A percentile compares a stretch with the other conserved stretches of the same genome.
Evolutionary conservation across 495 filamentous ascomycete species (phyloP).

Genomic region (Immersiella caudata): DNA sequence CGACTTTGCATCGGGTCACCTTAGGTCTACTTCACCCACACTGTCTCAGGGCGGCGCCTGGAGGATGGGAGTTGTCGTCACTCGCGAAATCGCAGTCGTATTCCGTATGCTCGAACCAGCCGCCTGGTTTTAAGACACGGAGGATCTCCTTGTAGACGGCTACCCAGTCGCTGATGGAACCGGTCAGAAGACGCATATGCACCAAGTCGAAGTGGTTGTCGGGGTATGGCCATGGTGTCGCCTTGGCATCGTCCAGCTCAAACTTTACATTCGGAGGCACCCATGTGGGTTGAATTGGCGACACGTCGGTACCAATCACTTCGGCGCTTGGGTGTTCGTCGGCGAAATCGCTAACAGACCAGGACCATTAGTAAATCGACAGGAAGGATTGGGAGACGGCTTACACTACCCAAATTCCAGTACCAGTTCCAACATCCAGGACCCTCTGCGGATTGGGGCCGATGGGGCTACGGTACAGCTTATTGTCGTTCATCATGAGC

Average conservation of each 20-base stretch:
- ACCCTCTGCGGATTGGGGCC: conserved; percentile 1
- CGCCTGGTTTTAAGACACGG: conserved; percentile 30
- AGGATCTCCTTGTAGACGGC: conserved; percentile 43
- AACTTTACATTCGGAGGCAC: conserved; percentile 54
- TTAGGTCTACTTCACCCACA: neutral
- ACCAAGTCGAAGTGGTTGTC: conserved; percentile 60
- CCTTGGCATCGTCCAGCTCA: conserved; percentile 52
- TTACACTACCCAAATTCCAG: conserved; percentile 7
- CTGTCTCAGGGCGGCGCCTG: conserved; percentile 9
- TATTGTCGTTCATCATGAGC: conserved; percentile 6
- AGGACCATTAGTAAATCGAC: too few species aligned
- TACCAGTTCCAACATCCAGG: neutral
- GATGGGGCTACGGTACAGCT: conserved; percentile 3
- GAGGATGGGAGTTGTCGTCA: conserved; percentile 10
- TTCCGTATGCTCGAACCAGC: conserved; percentile 28
- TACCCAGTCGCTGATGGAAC: conserved; percentile 56
- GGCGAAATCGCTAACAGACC: conserved; percentile 30
- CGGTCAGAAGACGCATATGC: conserved; percentile 48
- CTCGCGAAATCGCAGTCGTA: conserved; percentile 28
- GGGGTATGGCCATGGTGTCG: conserved; percentile 48
- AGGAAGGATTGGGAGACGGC: too few species aligned
- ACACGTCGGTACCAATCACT: conserved; percentile 57
- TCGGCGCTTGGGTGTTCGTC: conserved; percentile 54
- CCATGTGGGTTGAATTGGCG: conserved; percentile 45
- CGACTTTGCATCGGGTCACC: neutral